Evolutionary conservation across 2,329 filamentous ascomycete genomes (phyloP).

Genomic region (Ustilaginoidea virens): DNA sequence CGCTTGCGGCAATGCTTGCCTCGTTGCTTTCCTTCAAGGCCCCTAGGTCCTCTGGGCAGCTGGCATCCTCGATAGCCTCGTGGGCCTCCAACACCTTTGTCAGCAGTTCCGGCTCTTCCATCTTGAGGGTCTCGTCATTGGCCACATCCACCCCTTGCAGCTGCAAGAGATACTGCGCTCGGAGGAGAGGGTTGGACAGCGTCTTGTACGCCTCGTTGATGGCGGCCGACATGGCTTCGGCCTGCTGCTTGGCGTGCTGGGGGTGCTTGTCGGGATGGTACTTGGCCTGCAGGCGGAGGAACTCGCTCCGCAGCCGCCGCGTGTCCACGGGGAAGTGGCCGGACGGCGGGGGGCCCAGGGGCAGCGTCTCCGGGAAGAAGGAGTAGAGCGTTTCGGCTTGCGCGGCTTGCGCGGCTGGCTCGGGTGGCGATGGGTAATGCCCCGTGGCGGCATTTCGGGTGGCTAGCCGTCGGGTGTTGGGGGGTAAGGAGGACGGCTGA

Average conservation of each 20-base stretch:
- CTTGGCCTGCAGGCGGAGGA: constrained; percentile 65
- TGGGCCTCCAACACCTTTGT: constrained; percentile 68
- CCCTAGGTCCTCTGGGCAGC: constrained; percentile 47
- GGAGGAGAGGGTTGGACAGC: constrained; percentile 57
- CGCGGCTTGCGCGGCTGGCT: not conserved
- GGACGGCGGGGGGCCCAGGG: constrained; percentile 59
- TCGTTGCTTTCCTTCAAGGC: constrained; percentile 51
- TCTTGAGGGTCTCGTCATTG: constrained; percentile 59
- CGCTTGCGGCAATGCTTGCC: constrained; percentile 45
- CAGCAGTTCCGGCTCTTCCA: constrained; percentile 54
- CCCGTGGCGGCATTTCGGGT: not conserved
- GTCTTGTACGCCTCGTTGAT: constrained; percentile 92
- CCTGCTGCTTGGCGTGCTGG: constrained; percentile 36
- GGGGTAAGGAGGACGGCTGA: too few relatives aligned
- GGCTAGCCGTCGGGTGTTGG: too few relatives aligned
- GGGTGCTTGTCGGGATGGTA: constrained; percentile 60
- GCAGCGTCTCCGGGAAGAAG: constrained; percentile 71
- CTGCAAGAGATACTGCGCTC: constrained; percentile 79
- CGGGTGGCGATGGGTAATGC: constrained; percentile 5
- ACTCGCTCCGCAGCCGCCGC: constrained; percentile 61
- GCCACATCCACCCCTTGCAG: constrained; percentile 62
- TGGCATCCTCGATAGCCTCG: constrained; percentile 59
- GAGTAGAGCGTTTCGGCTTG: constrained; percentile 52
- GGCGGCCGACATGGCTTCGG: constrained; percentile 62
- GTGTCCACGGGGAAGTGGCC: constrained; percentile 64